These are phyloP conservation scores for Pichia occidentalis DNA, from an alignment of 805 yeast species.

Conservation along the genomic window DNA sequence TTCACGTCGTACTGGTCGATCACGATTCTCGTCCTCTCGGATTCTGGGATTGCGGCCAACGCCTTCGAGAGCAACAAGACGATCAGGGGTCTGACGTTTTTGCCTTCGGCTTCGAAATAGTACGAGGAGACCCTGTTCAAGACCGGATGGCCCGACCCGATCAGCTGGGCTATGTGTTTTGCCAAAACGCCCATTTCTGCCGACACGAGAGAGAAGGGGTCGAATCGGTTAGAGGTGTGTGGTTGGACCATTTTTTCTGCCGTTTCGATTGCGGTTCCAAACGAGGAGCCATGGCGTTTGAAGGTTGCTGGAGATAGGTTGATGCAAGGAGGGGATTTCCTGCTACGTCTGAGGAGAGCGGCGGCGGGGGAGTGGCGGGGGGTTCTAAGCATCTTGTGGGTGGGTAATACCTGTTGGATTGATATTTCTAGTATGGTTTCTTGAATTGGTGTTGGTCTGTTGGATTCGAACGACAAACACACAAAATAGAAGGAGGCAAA, in stretches of 20 bases:
- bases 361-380: too few relatives aligned
- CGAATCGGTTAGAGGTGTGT: slow-evolving; percentile 43
- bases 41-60: slow-evolving; percentile 63
- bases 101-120: slow-evolving; percentile 94
- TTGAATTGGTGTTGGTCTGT: too few relatives aligned
- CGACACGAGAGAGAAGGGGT: slow-evolving; percentile 87
- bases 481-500: too few relatives aligned
- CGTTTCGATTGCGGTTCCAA: slow-evolving; percentile 55
- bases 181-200: slow-evolving; percentile 90
- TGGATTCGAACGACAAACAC: too few relatives aligned
- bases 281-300: slow-evolving; percentile 27
- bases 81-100: slow-evolving; percentile 86
- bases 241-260: slow-evolving; percentile 76
- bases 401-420: too few relatives aligned
- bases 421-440: too few relatives aligned
- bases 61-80: slow-evolving; percentile 82
- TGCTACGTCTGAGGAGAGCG: too few relatives aligned
- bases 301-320: background rate
- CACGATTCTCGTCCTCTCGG: slow-evolving; percentile 54
- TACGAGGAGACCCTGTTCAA: slow-evolving; percentile 88
- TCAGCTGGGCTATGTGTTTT: slow-evolving; percentile 72
- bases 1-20: slow-evolving; percentile 62
- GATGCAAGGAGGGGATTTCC: background rate
- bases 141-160: slow-evolving; percentile 93
- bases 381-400: too few relatives aligned